phyloP scores from a whole-genome alignment of 2,329 filamentous ascomycete genomes.

The Xylaria sp. region DNA sequence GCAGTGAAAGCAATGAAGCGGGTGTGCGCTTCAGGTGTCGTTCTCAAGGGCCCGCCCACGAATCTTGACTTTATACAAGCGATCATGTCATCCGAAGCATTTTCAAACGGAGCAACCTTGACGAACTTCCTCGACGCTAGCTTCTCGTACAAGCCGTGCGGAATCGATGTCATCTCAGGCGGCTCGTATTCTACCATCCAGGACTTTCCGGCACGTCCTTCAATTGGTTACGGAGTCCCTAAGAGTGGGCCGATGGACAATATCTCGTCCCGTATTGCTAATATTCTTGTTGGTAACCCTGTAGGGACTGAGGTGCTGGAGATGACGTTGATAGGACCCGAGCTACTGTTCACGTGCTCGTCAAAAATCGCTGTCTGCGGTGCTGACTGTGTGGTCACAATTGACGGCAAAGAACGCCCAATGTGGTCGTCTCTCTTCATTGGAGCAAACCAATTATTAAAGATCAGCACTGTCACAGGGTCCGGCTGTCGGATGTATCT shows the following conservation, averaged over 20 bases:
- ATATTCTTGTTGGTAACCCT: constrained; percentile 20
- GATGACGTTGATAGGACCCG: constrained; percentile 23
- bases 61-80: constrained; percentile 20
- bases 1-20: constrained; percentile 9
- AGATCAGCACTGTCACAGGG: constrained; percentile 13
- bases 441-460: constrained; percentile 15
- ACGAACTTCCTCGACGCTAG: constrained; percentile 23
- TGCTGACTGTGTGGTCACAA: background rate
- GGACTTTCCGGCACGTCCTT: constrained; percentile 24
- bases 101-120: constrained; percentile 7
- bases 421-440: constrained; percentile 19
- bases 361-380: constrained; percentile 24
- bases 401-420: constrained; percentile 11
- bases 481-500: constrained; percentile 30
- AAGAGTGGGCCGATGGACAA: constrained; percentile 30
- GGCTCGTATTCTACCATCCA: constrained; percentile 24
- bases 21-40: constrained; percentile 8
- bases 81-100: constrained; percentile 4
- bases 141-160: constrained; percentile 13
- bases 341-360: constrained; percentile 17
- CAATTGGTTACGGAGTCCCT: constrained; percentile 21
- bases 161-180: constrained; percentile 26
- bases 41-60: constrained; percentile 15
- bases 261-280: constrained; percentile 24
- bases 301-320: constrained; percentile 17